Conservation (phyloP, 1,284 basidiomycete genomes). For the Leccinum griseonigrum region DNA sequence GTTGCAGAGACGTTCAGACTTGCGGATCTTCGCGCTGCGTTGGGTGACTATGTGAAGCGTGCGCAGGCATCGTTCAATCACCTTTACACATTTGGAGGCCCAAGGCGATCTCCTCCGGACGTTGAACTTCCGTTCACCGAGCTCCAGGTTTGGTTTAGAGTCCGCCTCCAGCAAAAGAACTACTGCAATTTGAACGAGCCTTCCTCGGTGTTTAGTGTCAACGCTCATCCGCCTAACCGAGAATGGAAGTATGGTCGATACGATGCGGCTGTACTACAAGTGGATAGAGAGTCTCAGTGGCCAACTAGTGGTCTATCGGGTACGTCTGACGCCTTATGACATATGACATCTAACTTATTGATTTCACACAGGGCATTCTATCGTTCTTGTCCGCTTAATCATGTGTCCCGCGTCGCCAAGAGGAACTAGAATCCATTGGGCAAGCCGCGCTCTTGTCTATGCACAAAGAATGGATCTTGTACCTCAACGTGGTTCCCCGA, state of each 20-base stretch:
- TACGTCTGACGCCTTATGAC: background rate
- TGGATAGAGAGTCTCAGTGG: background rate
- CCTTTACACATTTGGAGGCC: background rate
- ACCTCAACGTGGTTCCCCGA: background rate
- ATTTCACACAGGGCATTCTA: background rate
- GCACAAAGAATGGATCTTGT: conserved; percentile 1
- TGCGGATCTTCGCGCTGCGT: background rate
- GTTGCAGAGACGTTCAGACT: background rate
- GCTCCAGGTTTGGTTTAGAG: background rate
- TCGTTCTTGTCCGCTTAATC: conserved; percentile 1
- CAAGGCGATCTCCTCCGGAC: background rate
- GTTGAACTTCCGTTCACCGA: background rate
- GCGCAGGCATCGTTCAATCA: background rate
- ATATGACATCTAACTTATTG: background rate
- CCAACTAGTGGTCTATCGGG: background rate
- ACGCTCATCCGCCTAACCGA: background rate
- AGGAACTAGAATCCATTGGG: background rate
- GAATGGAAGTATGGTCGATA: background rate
- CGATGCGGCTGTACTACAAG: background rate
- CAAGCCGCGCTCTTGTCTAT: background rate
- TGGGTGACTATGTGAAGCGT: background rate
- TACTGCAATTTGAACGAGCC: background rate
- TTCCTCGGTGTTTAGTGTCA: background rate
- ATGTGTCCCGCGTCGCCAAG: conserved; percentile 1
- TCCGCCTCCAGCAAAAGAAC: background rate